Percentiles rank a stretch among this genome's conserved stretches.
Evolutionary conservation across 1,284 basidiomycete species (phyloP).

Genomic region (Malassezia caprae): DNA sequence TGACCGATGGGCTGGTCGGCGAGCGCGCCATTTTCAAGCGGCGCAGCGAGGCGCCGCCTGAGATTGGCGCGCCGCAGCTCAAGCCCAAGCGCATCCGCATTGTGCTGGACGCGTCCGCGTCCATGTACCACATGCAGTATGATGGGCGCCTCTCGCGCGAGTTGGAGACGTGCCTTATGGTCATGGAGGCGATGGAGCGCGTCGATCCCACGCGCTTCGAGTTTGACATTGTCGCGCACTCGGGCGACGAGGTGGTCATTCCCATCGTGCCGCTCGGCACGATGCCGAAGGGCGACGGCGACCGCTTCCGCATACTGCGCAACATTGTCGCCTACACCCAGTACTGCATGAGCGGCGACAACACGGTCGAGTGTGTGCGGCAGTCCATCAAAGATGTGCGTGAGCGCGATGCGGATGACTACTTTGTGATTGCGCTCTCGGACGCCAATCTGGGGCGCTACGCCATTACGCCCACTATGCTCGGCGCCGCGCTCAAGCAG

Average conservation of each 20-base stretch:
- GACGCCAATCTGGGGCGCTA: conserved; percentile 49
- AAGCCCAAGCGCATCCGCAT: conserved; percentile 50
- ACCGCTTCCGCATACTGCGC: conserved; percentile 38
- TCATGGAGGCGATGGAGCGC: conserved; percentile 46
- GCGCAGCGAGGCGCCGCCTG: conserved; percentile 40
- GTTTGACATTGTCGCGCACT: conserved; percentile 47
- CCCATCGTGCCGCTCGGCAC: conserved; percentile 31
- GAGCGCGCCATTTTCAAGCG: conserved; percentile 48
- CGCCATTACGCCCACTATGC: conserved; percentile 36
- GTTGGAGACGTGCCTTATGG: conserved; percentile 42
- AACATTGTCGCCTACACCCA: conserved; percentile 36
- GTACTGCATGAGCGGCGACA: conserved; percentile 32
- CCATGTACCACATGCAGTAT: conserved; percentile 46
- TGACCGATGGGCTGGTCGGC: conserved; percentile 48
- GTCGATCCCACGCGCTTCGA: conserved; percentile 38
- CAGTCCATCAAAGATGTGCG: conserved; percentile 28
- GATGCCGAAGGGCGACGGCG: conserved; percentile 37
- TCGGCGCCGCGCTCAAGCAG: conserved; percentile 26
- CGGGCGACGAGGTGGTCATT: conserved; percentile 44
- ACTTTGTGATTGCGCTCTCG: conserved; percentile 48
- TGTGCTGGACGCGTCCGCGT: conserved; percentile 45
- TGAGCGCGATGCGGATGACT: conserved; percentile 41
- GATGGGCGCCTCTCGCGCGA: conserved; percentile 42
- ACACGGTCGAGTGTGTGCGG: conserved; percentile 31
- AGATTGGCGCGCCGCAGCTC: conserved; percentile 43